Evolutionary conservation across 2,329 filamentous ascomycete species (phyloP).

Genomic region (Huntiella moniliformis): DNA sequence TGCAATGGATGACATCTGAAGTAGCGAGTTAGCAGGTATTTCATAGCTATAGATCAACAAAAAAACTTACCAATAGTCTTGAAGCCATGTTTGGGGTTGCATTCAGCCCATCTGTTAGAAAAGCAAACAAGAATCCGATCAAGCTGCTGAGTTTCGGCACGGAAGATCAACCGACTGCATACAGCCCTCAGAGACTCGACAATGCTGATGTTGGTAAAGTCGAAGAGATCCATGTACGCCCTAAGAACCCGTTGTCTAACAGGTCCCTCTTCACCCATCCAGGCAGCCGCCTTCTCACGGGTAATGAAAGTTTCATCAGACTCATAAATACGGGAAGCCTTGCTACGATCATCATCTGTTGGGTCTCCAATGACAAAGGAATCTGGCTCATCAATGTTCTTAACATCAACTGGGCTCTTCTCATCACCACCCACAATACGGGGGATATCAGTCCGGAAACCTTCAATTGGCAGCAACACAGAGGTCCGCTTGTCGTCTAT

Average conservation of each 20-base stretch:
- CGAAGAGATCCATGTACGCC: constrained; percentile 85
- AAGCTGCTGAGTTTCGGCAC: constrained; percentile 89
- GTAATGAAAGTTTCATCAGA: constrained; percentile 65
- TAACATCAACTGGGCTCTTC: constrained; percentile 18
- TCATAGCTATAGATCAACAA: background rate
- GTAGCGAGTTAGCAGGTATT: constrained; percentile 16
- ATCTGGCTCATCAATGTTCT: constrained; percentile 37
- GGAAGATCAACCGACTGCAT: constrained; percentile 63
- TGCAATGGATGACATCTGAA: constrained; percentile 82
- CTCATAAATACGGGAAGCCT: constrained; percentile 67
- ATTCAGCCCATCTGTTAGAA: constrained; percentile 77
- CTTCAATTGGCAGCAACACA: constrained; percentile 26
- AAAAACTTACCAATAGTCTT: constrained; percentile 53
- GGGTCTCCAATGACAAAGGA: constrained; percentile 35
- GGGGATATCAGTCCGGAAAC: constrained; percentile 18
- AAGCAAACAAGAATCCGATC: constrained; percentile 85
- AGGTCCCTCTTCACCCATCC: constrained; percentile 61
- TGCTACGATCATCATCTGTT: constrained; percentile 52
- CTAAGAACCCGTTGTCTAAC: constrained; percentile 37
- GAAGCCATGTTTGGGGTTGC: constrained; percentile 85
- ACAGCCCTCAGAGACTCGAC: constrained; percentile 60
- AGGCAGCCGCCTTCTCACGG: constrained; percentile 65
- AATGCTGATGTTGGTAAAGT: constrained; percentile 68
- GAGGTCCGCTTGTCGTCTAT: constrained; percentile 20
- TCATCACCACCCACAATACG: constrained; percentile 28